Evolutionary conservation across 106 monocot species (phyloP).

Genomic region (Dendrobium officinale): DNA sequence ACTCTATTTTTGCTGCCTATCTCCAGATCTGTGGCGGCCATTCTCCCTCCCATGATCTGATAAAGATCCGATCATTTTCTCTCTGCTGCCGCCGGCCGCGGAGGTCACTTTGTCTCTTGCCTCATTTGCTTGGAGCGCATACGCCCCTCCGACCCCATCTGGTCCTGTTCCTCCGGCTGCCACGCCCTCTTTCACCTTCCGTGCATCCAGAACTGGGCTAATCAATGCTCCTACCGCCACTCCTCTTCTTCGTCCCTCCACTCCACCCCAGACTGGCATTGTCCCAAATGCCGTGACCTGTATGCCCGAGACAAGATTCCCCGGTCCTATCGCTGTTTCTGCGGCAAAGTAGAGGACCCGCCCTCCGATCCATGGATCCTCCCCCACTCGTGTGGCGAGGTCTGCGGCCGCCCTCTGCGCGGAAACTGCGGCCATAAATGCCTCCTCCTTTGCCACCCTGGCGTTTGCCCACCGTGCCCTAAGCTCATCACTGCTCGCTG

Average conservation of each 20-base stretch:
- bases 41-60: slow-evolving; percentile 19
- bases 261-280: slow-evolving; percentile 49
- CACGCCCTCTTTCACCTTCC: slow-evolving; percentile 74
- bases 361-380: slow-evolving; percentile 77
- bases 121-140: slow-evolving; percentile 90
- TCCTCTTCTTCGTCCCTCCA: slow-evolving; percentile 16
- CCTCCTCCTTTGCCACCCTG: slow-evolving; percentile 95
- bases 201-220: slow-evolving; percentile 90
- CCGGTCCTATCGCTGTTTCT: slow-evolving; percentile 63
- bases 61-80: slow-evolving; percentile 81
- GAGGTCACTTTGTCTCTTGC: slow-evolving; percentile 42
- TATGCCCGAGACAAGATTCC: slow-evolving; percentile 48
- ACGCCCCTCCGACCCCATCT: slow-evolving; percentile 69
- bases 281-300: slow-evolving; percentile 79
- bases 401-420: slow-evolving; percentile 48
- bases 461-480: slow-evolving; percentile 92
- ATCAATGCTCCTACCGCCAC: slow-evolving; percentile 37
- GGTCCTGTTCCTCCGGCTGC: slow-evolving; percentile 82
- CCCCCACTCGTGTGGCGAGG: slow-evolving; percentile 87
- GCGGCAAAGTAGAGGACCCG: slow-evolving; percentile 71
- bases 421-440: slow-evolving; percentile 63
- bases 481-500: slow-evolving; percentile 45
- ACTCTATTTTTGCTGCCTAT: slow-evolving; percentile 57
- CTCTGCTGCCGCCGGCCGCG: slow-evolving; percentile 40
- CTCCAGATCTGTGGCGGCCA: slow-evolving; percentile 38